phyloP scores from a whole-genome alignment of 106 monocot genomes.

The Allium cepa region DNA sequence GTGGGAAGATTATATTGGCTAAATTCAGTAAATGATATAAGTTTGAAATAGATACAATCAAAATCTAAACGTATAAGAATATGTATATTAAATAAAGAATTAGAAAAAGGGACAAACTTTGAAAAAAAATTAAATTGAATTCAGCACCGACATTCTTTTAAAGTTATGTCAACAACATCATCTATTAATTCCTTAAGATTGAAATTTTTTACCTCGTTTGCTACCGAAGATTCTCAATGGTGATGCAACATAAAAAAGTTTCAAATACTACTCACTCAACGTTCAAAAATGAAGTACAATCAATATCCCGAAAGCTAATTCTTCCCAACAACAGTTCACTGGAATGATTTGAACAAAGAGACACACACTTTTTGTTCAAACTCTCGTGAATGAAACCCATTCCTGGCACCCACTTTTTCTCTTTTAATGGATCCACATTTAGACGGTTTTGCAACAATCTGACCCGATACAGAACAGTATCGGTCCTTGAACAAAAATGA shows the following conservation, averaged over 20 bases:
- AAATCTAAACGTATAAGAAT: no score
- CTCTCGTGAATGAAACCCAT: conserved; percentile 85
- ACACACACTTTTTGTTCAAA: conserved; percentile 78
- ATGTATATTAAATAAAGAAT: no score
- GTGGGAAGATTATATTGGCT: no score
- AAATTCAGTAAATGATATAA: no score
- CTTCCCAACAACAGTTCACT: conserved; percentile 68
- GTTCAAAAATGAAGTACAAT: conserved; percentile 70
- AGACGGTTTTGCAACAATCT: conserved; percentile 81
- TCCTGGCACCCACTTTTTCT: conserved; percentile 80
- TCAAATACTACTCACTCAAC: conserved; percentile 18
- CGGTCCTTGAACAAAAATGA: conserved; percentile 70
- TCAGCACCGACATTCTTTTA: not conserved
- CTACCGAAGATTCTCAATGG: not conserved
- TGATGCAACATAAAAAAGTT: not conserved
- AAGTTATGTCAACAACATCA: not conserved
- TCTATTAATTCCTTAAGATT: not conserved
- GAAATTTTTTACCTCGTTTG: not conserved
- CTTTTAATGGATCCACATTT: conserved; percentile 82
- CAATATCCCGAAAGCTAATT: conserved; percentile 76
- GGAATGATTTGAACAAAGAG: conserved; percentile 76
- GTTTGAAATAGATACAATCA: no score
- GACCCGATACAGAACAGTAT: conserved; percentile 63
- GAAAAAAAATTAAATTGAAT: no score
- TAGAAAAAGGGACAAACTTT: no score